Base-by-base conservation (phyloP, 2,329 filamentous ascomycete genomes). In the Magnaporthiopsis poae region DNA sequence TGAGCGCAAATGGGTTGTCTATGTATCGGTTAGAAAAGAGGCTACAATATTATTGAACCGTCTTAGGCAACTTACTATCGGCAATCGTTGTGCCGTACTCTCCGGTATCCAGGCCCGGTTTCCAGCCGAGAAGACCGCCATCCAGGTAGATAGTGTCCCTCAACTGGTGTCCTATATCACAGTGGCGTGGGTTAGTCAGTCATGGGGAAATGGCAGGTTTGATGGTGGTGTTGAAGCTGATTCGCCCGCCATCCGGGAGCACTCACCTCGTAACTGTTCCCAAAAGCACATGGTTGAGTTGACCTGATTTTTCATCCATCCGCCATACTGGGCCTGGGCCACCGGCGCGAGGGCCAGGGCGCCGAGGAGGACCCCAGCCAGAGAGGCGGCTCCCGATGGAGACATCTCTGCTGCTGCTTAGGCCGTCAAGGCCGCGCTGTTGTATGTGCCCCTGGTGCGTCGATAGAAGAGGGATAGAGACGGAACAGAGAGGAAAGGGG, bases 81-180 rank as follows among this genome's bases (percentile, higher is more conserved):
- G 69, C 69, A 9, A 67, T 67, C 0, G 67, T 21, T 1, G 27
- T 1, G 21, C 66, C 67, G 29, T 69, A 68, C 7, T 71, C 68
- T 3, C 82, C 85, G 70, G 84, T 78, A 2, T 77, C 73, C 60
- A 84, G 69, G 9, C 81, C 81, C 4, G 80, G 79, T 60, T 75
- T 68, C 85, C 86, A 88, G 68, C 69, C 79, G 18, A 88, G 73
- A n/a, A 15, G 36, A 7, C 88, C 88, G 56, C 88, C 88, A 72
- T 90, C 87, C 29, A 90, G 74, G 71, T 88, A 90, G 21, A 89
- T 76, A 1, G 82, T 86, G 70, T 90, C 86, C 60, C 82, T 81
- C 52, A 90, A 75, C 2, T 87, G 75, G 27, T 56, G 36, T 18
- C 60, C 52, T 61, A 60, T 5, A 35, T 15, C 33, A 25, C 31